phyloP scores from a whole-genome alignment of 176 grass and related monocot species.

The Zea mays region DNA sequence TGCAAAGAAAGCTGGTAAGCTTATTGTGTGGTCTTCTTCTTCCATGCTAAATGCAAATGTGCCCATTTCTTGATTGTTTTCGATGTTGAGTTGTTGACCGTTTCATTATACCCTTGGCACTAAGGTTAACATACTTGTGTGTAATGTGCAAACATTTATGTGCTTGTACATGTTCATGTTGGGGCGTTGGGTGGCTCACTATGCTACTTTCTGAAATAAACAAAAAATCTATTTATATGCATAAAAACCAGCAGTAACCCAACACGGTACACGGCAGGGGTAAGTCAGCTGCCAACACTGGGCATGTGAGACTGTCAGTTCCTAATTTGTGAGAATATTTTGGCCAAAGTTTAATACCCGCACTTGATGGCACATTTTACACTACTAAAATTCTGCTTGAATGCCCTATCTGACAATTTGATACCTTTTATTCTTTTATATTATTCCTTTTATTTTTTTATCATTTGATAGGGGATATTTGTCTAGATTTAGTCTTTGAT shows the following conservation, averaged over 20 bases:
- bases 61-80: constrained; percentile 27
- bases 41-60: neutral
- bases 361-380: neutral
- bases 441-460: neutral
- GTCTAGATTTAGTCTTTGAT: neutral
- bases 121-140: neutral
- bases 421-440: neutral
- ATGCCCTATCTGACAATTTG: neutral
- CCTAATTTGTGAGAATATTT: neutral
- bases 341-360: neutral
- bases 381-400: neutral
- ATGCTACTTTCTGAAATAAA: neutral
- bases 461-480: neutral
- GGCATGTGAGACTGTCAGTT: neutral
- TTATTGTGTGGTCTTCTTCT: constrained; percentile 20
- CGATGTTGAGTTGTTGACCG: neutral
- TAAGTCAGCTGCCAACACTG: neutral
- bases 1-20: constrained; percentile 84
- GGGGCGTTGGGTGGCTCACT: neutral
- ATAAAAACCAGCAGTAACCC: neutral
- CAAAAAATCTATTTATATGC: neutral
- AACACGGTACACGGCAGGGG: neutral
- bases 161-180: constrained; percentile 11
- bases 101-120: neutral
- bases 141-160: constrained; percentile 25